Evolutionary conservation across 1,284 basidiomycete genomes (phyloP).

Genomic region (Trichosporon asahii): DNA sequence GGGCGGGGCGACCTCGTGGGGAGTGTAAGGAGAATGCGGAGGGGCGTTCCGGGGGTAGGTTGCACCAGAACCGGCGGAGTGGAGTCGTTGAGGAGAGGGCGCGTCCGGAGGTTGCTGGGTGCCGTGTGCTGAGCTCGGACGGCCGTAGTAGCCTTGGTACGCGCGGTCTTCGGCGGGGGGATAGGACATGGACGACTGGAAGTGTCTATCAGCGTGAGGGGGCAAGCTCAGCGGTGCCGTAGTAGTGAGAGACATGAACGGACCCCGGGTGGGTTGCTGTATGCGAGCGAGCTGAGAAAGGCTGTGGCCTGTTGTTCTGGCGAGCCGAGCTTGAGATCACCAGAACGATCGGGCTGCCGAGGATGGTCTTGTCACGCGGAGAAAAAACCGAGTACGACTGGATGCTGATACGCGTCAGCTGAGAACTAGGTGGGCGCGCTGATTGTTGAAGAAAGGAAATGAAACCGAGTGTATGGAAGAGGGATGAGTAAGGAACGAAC

Average conservation of each 20-base stretch:
- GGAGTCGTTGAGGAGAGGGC: constrained; percentile 32
- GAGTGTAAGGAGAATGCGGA: constrained; percentile 31
- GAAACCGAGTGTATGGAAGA: background rate
- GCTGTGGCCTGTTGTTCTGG: background rate
- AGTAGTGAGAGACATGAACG: constrained; percentile 27
- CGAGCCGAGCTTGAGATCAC: background rate
- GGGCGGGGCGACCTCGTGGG: constrained; percentile 31
- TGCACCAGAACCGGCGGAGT: constrained; percentile 32
- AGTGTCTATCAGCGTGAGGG: constrained; percentile 19
- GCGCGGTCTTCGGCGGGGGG: constrained; percentile 29
- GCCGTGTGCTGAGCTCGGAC: constrained; percentile 38
- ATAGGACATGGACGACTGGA: constrained; percentile 24
- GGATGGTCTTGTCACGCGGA: background rate
- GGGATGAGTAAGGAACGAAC: background rate
- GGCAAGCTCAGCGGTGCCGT: constrained; percentile 22
- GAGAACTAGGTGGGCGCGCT: background rate
- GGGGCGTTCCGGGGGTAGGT: constrained; percentile 28
- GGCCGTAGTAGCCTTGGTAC: constrained; percentile 31
- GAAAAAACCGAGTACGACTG: background rate
- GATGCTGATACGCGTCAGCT: background rate
- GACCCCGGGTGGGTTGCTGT: constrained; percentile 2
- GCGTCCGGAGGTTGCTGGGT: constrained; percentile 25
- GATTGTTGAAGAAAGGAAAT: background rate
- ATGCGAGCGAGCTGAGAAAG: background rate
- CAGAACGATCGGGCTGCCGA: background rate